Evolutionary conservation across 352 stramenopile species (phyloP).

Genomic region (Phytophthora foliorum): DNA sequence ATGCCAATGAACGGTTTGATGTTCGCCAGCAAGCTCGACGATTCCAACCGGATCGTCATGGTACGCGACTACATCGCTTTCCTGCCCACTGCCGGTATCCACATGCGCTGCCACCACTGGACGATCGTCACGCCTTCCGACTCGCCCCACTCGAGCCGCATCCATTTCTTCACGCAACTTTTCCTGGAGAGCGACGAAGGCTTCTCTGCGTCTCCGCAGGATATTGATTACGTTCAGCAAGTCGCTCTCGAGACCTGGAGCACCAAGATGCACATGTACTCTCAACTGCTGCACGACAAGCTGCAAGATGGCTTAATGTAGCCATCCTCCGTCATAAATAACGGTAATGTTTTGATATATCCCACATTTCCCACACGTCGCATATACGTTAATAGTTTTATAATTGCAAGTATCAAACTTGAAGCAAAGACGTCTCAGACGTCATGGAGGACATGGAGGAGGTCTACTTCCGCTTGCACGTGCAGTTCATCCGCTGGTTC

Average conservation of each 20-base stretch:
- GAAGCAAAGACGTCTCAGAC: too few species aligned
- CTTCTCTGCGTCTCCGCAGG: constrained; percentile 2
- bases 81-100: constrained; percentile 11
- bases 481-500: constrained; percentile 60
- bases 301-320: constrained; percentile 2
- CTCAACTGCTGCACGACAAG: constrained; percentile 8
- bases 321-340: not conserved
- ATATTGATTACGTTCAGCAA: constrained; percentile 21
- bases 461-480: constrained; percentile 84
- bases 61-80: constrained; percentile 19
- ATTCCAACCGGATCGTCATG: not conserved
- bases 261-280: constrained; percentile 25
- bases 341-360: not conserved
- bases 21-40: constrained; percentile 17
- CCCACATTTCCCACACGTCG: not conserved
- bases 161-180: constrained; percentile 19
- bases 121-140: constrained; percentile 4
- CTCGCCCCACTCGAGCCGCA: not conserved
- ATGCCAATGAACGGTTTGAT: constrained; percentile 20
- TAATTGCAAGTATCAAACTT: not conserved
- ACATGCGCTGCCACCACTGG: constrained; percentile 28
- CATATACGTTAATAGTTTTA: not conserved
- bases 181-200: not conserved
- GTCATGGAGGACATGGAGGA: constrained; percentile 69
- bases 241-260: constrained; percentile 12